Evolutionary conservation across 345 rosid species (phyloP).

Genomic region (Cardiospermum halicacabum): DNA sequence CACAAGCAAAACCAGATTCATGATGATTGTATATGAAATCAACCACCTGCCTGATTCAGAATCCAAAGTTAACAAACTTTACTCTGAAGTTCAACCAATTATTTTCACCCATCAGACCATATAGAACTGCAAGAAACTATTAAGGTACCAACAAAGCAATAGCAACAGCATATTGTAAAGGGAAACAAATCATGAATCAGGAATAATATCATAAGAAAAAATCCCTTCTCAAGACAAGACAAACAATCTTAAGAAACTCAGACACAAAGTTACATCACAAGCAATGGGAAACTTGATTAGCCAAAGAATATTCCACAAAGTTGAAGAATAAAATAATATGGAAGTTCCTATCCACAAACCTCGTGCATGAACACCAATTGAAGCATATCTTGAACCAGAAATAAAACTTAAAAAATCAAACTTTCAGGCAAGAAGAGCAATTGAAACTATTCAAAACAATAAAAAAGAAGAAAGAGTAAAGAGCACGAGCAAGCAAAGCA

Average conservation of each 20-base stretch:
- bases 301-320: neutral
- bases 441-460: conserved; percentile 16
- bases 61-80: neutral
- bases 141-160: neutral
- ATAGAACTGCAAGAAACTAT: neutral
- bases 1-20: conserved; percentile 45
- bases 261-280: conserved; percentile 6
- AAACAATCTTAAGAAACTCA: neutral
- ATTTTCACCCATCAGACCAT: neutral
- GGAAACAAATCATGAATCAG: neutral
- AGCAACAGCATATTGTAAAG: neutral
- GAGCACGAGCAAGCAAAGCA: conserved; percentile 13
- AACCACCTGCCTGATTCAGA: conserved; percentile 29
- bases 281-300: neutral
- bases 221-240: conserved; percentile 15
- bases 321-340: neutral
- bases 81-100: neutral
- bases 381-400: conserved; percentile 5
- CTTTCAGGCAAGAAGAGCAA: conserved; percentile 13
- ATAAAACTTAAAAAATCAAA: conserved; percentile 10
- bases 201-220: neutral
- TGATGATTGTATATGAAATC: conserved; percentile 22
- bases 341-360: conserved; percentile 9
- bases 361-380: conserved; percentile 5
- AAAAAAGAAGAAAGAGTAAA: conserved; percentile 20